These are phyloP conservation scores for Amanita polypyramis DNA, from an alignment of 768 basidiomycete species.

Conservation along the genomic window DNA sequence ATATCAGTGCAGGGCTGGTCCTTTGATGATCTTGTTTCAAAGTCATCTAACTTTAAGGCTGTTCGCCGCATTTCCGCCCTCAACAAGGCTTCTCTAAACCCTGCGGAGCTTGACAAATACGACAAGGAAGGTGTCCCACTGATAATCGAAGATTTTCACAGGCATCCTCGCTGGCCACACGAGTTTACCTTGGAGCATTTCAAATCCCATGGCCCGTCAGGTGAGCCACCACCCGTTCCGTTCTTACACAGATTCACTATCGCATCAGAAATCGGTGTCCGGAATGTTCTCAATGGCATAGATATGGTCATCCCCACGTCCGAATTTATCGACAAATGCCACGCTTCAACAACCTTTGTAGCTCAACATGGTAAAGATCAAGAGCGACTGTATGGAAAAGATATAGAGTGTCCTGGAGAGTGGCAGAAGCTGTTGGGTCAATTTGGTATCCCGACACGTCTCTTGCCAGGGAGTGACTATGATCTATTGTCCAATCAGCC, in stretches of 20 bases:
- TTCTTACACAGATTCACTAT: neutral
- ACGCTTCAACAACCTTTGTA: slow-evolving; percentile 22
- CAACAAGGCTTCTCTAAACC: slow-evolving; percentile 12
- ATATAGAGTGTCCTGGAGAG: slow-evolving; percentile 51
- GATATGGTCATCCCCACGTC: slow-evolving; percentile 42
- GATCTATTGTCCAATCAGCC: slow-evolving; percentile 47
- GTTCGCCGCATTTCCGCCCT: slow-evolving; percentile 28
- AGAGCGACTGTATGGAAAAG: slow-evolving; percentile 69
- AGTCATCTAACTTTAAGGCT: slow-evolving; percentile 14
- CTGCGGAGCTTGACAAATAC: slow-evolving; percentile 27
- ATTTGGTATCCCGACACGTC: slow-evolving; percentile 36
- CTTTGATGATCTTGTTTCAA: slow-evolving; percentile 26
- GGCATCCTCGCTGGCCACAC: slow-evolving; percentile 43
- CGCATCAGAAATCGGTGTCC: slow-evolving; percentile 42
- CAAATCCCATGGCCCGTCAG: slow-evolving; percentile 18
- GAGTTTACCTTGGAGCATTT: slow-evolving; percentile 53
- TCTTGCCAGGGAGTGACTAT: slow-evolving; percentile 42
- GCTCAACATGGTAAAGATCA: slow-evolving; percentile 40
- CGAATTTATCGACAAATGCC: slow-evolving; percentile 42
- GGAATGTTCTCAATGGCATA: slow-evolving; percentile 49
- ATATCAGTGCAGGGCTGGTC: slow-evolving; percentile 44
- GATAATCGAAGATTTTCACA: slow-evolving; percentile 53
- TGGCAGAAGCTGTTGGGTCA: slow-evolving; percentile 57
- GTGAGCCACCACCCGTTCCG: slow-evolving; percentile 11
- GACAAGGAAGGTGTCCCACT: slow-evolving; percentile 49